These are phyloP conservation scores for Cryptosporidium felis DNA, from an alignment of 169 alveolate species.

Conservation along the genomic window DNA sequence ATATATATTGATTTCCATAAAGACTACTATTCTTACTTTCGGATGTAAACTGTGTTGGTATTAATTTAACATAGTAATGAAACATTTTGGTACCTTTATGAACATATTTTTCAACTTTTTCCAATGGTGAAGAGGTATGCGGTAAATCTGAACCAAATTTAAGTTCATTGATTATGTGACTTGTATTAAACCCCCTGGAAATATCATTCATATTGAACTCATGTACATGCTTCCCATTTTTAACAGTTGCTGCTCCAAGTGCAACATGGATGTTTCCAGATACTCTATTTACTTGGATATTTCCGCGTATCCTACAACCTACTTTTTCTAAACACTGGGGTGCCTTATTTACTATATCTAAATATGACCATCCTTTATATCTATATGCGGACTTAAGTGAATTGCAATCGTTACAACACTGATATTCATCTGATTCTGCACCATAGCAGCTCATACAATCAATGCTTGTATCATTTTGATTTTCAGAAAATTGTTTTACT, in stretches of 20 bases:
- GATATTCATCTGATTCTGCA: slow-evolving; percentile 33
- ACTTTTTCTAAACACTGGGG: slow-evolving; percentile 65
- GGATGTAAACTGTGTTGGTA: slow-evolving; percentile 46
- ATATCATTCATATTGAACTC: slow-evolving; percentile 71
- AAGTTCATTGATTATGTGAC: slow-evolving; percentile 60
- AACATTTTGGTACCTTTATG: slow-evolving; percentile 64
- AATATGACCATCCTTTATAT: slow-evolving; percentile 61
- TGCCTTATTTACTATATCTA: slow-evolving; percentile 61
- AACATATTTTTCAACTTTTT: slow-evolving; percentile 31
- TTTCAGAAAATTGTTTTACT: not conserved
- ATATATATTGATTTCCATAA: slow-evolving; percentile 51
- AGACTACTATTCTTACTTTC: not conserved
- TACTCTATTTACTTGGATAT: slow-evolving; percentile 61
- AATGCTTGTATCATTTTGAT: not conserved
- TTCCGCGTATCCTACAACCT: slow-evolving; percentile 66
- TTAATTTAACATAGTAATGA: slow-evolving; percentile 55
- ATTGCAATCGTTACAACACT: slow-evolving; percentile 62
- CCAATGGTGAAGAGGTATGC: slow-evolving; percentile 40
- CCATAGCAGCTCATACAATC: slow-evolving; percentile 66
- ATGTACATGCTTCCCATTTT: slow-evolving; percentile 72
- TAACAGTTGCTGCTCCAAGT: slow-evolving; percentile 61
- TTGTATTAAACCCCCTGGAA: slow-evolving; percentile 68
- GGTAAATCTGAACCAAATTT: slow-evolving; percentile 62
- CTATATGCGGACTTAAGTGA: slow-evolving; percentile 50
- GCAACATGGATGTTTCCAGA: slow-evolving; percentile 73